Evolutionary conservation across 768 basidiomycete species (phyloP), one percentile per base, ranked within the genome.

Genomic region (Coprinopsis marcescibilis): DNA sequence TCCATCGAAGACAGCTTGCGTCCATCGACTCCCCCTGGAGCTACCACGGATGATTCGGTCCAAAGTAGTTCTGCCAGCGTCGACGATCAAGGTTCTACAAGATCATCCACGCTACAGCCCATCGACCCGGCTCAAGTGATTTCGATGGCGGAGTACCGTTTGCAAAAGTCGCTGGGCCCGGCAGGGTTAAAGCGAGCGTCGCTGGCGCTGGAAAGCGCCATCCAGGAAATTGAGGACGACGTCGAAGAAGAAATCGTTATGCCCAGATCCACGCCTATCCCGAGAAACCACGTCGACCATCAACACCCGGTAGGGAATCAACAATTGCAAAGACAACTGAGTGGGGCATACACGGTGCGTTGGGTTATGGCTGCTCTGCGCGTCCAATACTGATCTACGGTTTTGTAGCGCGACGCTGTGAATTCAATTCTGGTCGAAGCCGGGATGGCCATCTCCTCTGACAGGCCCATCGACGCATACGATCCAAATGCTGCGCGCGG

Each of bases 231-330:
- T 38, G 86, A 89, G 58, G 85, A 88, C 52, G 48, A 49, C 53
- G 71, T 70, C 0, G 86, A 85, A 52, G 86, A 89, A 61, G 81
- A 88, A 62, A 82, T 89, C 51, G 69, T 89, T 53, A 73, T 89
- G 68, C 82, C 82, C 34, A 76, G 86, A 47, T 79, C 80, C 32
- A 69, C 73, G 15, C 74, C 74, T 40, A 62, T 72, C 43, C 65
- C 71, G 46, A 73, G 77, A 29, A 55, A 60, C 14, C 65, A 58
- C 52, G 50, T 61, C 26, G 70, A 72, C 43, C 62, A 61, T 17
- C 58, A 59, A 56, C 69, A 67, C 35, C 21, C 29, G 23, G 45
- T 25, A 48, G 40, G 19, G 19, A 7, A n/a, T 26, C 38, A 43
- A 27, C 41, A 43, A 29, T 6, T 14, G 2, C 48, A 37, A 43